phyloP scores from a whole-genome alignment of 306 rosid species.

The Dryas drummondii region DNA sequence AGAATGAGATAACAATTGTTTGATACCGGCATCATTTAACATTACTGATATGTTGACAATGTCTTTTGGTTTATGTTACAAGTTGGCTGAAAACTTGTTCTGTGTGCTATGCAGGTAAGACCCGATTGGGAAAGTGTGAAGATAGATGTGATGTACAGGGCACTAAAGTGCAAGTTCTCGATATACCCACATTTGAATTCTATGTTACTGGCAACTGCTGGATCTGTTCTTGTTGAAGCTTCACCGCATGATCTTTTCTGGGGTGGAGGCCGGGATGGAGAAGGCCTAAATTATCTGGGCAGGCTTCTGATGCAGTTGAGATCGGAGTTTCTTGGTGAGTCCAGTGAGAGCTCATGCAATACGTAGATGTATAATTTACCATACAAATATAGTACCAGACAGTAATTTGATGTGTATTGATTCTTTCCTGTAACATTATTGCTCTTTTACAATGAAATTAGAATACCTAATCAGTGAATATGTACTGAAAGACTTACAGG shows the following conservation, averaged over 20 bases:
- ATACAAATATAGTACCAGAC: not conserved
- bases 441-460: not conserved
- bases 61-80: not conserved
- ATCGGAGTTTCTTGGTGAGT: slow-evolving; percentile 76
- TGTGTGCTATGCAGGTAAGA: slow-evolving; percentile 56
- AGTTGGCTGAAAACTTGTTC: not conserved
- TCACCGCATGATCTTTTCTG: slow-evolving; percentile 90
- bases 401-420: not conserved
- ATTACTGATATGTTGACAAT: not conserved
- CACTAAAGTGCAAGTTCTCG: slow-evolving; percentile 86
- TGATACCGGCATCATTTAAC: not conserved
- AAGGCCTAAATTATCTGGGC: slow-evolving; percentile 88
- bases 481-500: too few relatives aligned
- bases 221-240: slow-evolving; percentile 87
- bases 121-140: slow-evolving; percentile 77
- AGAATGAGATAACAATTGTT: not conserved
- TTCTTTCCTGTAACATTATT: not conserved
- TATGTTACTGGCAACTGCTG: slow-evolving; percentile 78
- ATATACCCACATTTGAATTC: slow-evolving; percentile 70
- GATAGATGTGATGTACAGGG: slow-evolving; percentile 78
- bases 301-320: slow-evolving; percentile 83
- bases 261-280: slow-evolving; percentile 97
- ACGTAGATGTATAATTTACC: not conserved
- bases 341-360: not conserved
- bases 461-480: too few relatives aligned